Evolutionary conservation across 257 asterid genomes (phyloP), one percentile per base, ranked within the genome.

Genomic region (Salvia miltiorrhiza): DNA sequence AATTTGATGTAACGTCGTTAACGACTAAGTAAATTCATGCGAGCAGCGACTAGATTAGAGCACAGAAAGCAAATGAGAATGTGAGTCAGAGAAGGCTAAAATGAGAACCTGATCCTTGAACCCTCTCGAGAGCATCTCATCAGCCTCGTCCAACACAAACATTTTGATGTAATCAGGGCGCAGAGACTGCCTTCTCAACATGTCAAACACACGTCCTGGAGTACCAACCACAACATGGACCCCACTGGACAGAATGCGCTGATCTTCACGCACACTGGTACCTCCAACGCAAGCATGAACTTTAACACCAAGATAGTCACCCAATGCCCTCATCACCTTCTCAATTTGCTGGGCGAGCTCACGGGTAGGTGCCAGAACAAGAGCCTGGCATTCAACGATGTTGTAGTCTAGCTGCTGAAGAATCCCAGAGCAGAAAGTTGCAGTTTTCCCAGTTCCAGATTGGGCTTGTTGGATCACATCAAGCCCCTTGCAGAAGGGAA

Each of bases 211-310:
- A 72, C 88, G 85, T 13, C 90, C 90, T 2, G 90, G 90, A n/a
- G 90, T 85, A 43, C 90, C 90, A 62, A 85, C 90, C 54, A 85
- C 88, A 1, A 85, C 90, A 59, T 85, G 90, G 17, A 85, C 90
- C 37, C 90, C 90, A 39, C 81, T 80, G 64, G 87, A 81, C 40
- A 85, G 90, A 53, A 85, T 85, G 26, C 87, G 85, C 70, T 83
- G 88, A 65, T 83, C 85, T 67, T 83, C 88, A 69, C 88, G 88
- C 16, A 83, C 88, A 12, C 70, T 80, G 69, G 88, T 85, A 48
- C 90, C 90, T 57, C 88, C 90, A 35, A 85, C 88, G 2, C 90
- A 85, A 13, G 88, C 90, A 77, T 85, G 90, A 13, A 85, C 88
- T 70, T 85, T 85, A 20, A 85, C 90, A 8, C 86, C 88, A 35